Conservation (phyloP, 257 asterid genomes). For the Scutellaria baicalensis region DNA sequence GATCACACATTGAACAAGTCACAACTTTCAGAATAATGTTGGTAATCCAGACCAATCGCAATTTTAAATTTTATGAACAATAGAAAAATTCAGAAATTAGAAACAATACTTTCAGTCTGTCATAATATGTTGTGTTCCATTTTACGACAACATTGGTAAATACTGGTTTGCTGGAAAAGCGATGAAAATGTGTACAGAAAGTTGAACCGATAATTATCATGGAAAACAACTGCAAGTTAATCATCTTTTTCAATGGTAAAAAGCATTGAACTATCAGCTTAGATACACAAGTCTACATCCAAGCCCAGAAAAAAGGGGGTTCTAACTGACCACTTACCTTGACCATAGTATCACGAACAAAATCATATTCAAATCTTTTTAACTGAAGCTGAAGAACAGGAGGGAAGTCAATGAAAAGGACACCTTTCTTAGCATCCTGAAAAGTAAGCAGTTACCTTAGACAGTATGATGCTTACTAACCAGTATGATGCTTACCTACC, state of each 20-base stretch:
- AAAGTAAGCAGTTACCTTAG: conserved; percentile 16
- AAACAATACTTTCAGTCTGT: not conserved
- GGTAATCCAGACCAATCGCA: not conserved
- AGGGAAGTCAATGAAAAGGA: conserved; percentile 73
- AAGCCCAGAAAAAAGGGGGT: not conserved
- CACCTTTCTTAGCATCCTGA: conserved; percentile 89
- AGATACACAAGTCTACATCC: not conserved
- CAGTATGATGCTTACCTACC: too few relatives aligned
- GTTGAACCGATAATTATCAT: not conserved
- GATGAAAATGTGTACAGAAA: not conserved
- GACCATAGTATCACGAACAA: conserved; percentile 71
- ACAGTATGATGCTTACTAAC: too few relatives aligned
- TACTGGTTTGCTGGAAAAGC: not conserved
- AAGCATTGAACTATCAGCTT: not conserved
- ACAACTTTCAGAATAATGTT: not conserved
- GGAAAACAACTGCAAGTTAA: not conserved
- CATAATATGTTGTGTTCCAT: not conserved
- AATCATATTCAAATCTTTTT: conserved; percentile 76
- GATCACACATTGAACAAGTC: not conserved
- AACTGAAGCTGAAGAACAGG: conserved; percentile 84
- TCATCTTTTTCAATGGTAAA: not conserved
- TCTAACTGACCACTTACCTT: conserved; percentile 41
- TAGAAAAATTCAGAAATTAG: not conserved
- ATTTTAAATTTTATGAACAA: not conserved
- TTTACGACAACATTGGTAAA: not conserved